Evolutionary conservation across 1,139 yeast genomes (phyloP), one percentile per base, ranked within the genome.

Genomic region (Pichia terricola): DNA sequence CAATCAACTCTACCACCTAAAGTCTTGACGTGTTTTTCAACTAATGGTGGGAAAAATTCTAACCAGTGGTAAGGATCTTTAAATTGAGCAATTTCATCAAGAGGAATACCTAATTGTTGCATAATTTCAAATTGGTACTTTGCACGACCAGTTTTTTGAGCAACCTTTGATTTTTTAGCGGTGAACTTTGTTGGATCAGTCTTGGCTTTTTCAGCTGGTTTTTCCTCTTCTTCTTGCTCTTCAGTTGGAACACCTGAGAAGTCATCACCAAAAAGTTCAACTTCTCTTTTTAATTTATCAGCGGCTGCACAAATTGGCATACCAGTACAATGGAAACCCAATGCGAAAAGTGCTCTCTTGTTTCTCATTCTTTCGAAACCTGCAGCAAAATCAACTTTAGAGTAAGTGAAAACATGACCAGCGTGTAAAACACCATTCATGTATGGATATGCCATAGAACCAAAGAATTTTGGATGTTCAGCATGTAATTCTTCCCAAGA

Each of bases 241-340:
- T 48, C 52, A 27, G 78, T 70, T 33, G 61, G 59, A 37, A 49
- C 54, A 10, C 52, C 53, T 16, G 56, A 49, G 60, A 86, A 91
- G 59, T 86, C 89, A 30, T 67, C 71, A 40, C 99, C 98, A 64
- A 91, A 91, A 63, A 78, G 66, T 67, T 91, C 97, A 48, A 89
- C 73, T 71, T 91, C 98, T 65, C 98, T 79, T 60, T 79, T 78
- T 58, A 94, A 76, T 67, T 91, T 91, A 67, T 91, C 99, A 40
- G 99, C 98, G 59, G 96, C 77, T 22, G 98, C 91, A 69, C 79
- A 83, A 64, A 91, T 94, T 46, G 99, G 98, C 96, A 91, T 84
- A 72, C 99, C 99, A 38, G 98, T 91, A 75, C 98, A 94, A 67
- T 91, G 99, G 81, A 91, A 91, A 44, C 98, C 99, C 50, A 94